Evolutionary conservation across 345 rosid species (phyloP), one percentile per base, ranked within the genome.

Genomic region (Aquilaria malaccensis): DNA sequence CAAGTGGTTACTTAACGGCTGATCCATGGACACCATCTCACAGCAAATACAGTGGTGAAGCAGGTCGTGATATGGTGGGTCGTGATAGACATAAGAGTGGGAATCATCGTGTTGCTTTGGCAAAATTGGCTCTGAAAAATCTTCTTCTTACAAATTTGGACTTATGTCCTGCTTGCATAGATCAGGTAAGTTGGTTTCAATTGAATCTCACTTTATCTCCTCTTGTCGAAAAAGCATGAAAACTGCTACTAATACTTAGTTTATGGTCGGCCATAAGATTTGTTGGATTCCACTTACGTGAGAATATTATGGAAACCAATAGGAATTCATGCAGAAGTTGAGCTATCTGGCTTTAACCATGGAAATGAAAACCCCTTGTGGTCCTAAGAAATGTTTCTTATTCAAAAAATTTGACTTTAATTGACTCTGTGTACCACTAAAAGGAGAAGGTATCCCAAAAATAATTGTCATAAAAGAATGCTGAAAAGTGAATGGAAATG

Each of bases 101-200:
- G 46, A 88, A 87, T 75, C 91, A 76, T 64, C 91, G 97, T 72
- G 88, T 86, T 67, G 79, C 85, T 31, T 77, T 91, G 74, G 97
- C 97, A 58, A 91, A 84, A 69, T 70, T 87, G 79, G 97, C 97
- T 74, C 76, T 91, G 72, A 91, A 85, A 76, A 85, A 87, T 80
- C 93, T 91, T 79, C 90, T 91, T 22, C 89, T 91, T 37, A 87
- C 97, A 59, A 91, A 91, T 66, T 85, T 91, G 82, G 97, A 91
- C 75, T 85, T 91, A 49, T 82, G 87, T 65, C 97, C 95, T 66
- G 84, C 96, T 69, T 91, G 95, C 79, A 91, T 91, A 67, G 97
- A 87, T 80, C 96, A 85, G 96, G 97, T 91, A 76, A 69, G 2
- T 33, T 67, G 60, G 66, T 68, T 52, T 37, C 43, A 37, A 37